Base-by-base conservation (phyloP, 371 early-diverging fungal genomes). In the Syncephalastrum monosporum region DNA sequence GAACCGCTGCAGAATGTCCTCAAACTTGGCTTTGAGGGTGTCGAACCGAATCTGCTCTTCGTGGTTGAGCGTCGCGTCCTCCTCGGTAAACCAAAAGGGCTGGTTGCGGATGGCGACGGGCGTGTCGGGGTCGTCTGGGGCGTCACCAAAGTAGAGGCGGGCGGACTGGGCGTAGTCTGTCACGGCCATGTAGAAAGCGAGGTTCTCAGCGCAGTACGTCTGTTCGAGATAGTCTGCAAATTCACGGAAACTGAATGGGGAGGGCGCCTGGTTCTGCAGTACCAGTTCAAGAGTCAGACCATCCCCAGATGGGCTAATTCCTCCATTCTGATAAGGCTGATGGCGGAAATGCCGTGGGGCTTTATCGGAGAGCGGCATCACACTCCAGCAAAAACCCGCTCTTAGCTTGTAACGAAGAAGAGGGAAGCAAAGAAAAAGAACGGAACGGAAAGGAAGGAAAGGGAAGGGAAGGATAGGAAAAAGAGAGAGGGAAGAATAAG, bases 241-340 rank as follows among this genome's bases (percentile, higher is more conserved):
- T 48, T 75, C 75, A 21, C 65, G 55, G 3, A 69, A 42, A 42
- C 69, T 69, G 45, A 63, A 75, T 0, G 75, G 75, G 25, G 57
- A 29, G 1, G 60, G 53, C 43, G 68, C 47, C 49, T 60, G 63
- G 49, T 72, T 59, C 15, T 63, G 47, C 8, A 75, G 38, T 0
- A 75, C 72, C 55, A 57, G 64, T 47, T 75, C 75, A n/a, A 75
- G 47, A 24, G 69, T 74, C 47, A 74, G 50, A 16, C 73, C 73
- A 42, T 65, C 67, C 6, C 67, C 66, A 51, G 52, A 56, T 17
- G 58, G 38, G 38, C 38, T 33, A 33, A 33, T 33, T 33, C 38
- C 38, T 33, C 38, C 38, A 33, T 33, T 33, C 33, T 38, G 27
- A 55, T 43, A 43, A 23, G 45, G 29, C 24, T 14, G 55, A 21